These are phyloP conservation scores for Taphrina deformans DNA, from an alignment of 1,139 yeast species.

Conservation along the genomic window DNA sequence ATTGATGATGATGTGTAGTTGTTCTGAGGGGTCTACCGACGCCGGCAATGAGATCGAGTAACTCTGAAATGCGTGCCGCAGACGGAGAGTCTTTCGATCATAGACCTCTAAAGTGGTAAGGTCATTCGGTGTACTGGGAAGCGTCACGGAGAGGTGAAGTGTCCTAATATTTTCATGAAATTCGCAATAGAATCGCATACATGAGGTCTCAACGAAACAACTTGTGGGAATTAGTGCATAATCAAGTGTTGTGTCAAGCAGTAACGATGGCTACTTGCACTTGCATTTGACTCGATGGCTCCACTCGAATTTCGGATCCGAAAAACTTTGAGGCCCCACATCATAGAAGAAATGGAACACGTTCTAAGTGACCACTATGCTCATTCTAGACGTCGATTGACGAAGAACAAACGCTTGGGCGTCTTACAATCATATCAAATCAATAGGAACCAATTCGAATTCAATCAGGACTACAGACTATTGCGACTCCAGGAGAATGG, in stretches of 20 bases:
- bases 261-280: too few relatives aligned
- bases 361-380: too few relatives aligned
- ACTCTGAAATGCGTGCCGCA: constrained; percentile 21
- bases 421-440: too few relatives aligned
- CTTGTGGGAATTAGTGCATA: too few relatives aligned
- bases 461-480: too few relatives aligned
- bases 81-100: constrained; percentile 25
- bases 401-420: too few relatives aligned
- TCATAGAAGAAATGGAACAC: too few relatives aligned
- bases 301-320: not conserved
- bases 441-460: too few relatives aligned
- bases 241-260: too few relatives aligned
- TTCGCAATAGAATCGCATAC: constrained; percentile 27
- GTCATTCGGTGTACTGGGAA: not conserved
- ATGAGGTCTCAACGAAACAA: not conserved
- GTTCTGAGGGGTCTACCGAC: not conserved
- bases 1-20: not conserved
- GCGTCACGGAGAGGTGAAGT: constrained; percentile 1
- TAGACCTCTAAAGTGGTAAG: constrained; percentile 12
- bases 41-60: constrained; percentile 20
- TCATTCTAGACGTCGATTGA: too few relatives aligned
- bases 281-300: not conserved
- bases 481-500: too few relatives aligned
- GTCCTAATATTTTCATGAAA: constrained; percentile 18
- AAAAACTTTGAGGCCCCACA: not conserved